Conservation (phyloP, 2,329 filamentous ascomycete genomes). For the Fusarium citri region DNA sequence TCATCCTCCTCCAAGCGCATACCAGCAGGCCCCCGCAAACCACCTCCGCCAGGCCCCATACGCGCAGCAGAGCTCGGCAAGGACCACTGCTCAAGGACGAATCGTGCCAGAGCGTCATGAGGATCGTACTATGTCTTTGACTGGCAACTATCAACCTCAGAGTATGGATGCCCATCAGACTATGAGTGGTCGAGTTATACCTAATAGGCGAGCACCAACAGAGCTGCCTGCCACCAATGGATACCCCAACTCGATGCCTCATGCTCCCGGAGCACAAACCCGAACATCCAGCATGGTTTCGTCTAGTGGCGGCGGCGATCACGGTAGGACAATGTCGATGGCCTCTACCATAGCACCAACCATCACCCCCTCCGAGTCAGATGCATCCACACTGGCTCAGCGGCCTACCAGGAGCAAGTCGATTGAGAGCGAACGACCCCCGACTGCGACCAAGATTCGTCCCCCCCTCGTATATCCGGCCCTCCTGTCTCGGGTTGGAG, state of each 20-base stretch:
- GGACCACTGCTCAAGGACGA: conserved; percentile 90
- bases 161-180: conserved; percentile 88
- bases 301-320: conserved; percentile 60
- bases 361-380: conserved; percentile 70
- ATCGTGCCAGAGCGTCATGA: conserved; percentile 91
- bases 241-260: conserved; percentile 53
- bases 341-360: conserved; percentile 83
- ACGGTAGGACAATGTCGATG: conserved; percentile 86
- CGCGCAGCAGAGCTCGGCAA: conserved; percentile 72
- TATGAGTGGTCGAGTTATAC: conserved; percentile 92
- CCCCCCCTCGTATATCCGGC: conserved; percentile 94
- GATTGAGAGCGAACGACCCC: conserved; percentile 66
- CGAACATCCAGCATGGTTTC: conserved; percentile 72
- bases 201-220: conserved; percentile 68
- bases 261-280: conserved; percentile 65
- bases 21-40: conserved; percentile 75
- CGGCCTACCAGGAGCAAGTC: conserved; percentile 69
- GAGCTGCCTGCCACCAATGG: conserved; percentile 55
- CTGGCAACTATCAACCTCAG: conserved; percentile 74
- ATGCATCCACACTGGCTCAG: conserved; percentile 63
- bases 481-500: conserved; percentile 89
- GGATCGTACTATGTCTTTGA: conserved; percentile 97
- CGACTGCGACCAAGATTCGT: conserved; percentile 69
- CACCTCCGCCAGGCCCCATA: conserved; percentile 82
- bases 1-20: conserved; percentile 70